phyloP scores from a whole-genome alignment of 2,329 filamentous ascomycete species.

The Calonectria pseudoreteaudii region DNA sequence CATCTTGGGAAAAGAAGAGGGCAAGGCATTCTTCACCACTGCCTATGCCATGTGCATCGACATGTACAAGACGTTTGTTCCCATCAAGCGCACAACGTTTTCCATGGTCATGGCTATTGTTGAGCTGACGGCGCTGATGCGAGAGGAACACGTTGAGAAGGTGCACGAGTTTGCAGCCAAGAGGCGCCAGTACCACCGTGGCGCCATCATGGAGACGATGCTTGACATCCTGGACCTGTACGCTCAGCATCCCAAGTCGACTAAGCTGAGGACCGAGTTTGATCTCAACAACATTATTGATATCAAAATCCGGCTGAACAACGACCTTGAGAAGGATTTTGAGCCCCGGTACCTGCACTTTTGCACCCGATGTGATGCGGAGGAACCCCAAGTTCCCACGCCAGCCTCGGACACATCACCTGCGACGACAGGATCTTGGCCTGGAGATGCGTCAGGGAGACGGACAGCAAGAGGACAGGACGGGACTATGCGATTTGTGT shows the following conservation, averaged over 20 bases:
- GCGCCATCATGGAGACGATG: slow-evolving; percentile 78
- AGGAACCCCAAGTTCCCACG: slow-evolving; percentile 47
- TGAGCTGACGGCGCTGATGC: slow-evolving; percentile 81
- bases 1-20: slow-evolving; percentile 56
- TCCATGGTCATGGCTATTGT: slow-evolving; percentile 86
- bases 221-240: slow-evolving; percentile 94
- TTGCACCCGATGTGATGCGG: slow-evolving; percentile 64
- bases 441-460: slow-evolving; percentile 48
- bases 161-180: slow-evolving; percentile 62
- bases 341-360: slow-evolving; percentile 73
- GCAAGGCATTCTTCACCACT: slow-evolving; percentile 69
- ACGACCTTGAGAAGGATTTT: slow-evolving; percentile 75
- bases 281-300: slow-evolving; percentile 84
- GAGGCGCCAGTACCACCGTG: slow-evolving; percentile 59
- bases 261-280: slow-evolving; percentile 78
- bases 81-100: slow-evolving; percentile 89
- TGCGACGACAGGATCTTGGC: slow-evolving; percentile 52
- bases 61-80: slow-evolving; percentile 92
- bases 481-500: slow-evolving; percentile 89
- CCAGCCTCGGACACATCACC: slow-evolving; percentile 52
- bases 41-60: slow-evolving; percentile 89
- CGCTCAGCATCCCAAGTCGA: slow-evolving; percentile 82
- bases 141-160: slow-evolving; percentile 59
- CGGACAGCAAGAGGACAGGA: slow-evolving; percentile 62
- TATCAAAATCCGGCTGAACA: slow-evolving; percentile 88